phyloP scores from a whole-genome alignment of 2,329 filamentous ascomycete species.

The Davidsoniella australis region DNA sequence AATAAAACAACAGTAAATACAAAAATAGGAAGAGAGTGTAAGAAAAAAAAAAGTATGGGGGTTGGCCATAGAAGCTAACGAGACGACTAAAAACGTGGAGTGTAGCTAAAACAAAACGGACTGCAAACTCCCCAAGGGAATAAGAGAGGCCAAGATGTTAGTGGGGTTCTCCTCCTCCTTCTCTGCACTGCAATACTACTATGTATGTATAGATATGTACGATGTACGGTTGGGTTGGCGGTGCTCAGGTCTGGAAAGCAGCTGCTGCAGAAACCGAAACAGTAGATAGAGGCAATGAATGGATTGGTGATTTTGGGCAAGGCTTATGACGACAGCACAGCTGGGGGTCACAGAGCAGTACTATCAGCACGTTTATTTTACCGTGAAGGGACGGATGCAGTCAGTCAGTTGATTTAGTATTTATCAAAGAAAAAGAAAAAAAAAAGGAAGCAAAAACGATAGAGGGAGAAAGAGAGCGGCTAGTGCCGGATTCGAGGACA shows the following conservation, averaged over 20 bases:
- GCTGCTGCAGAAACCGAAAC: neutral
- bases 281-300: neutral
- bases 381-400: neutral
- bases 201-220: neutral
- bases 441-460: too few species aligned
- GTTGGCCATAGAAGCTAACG: neutral
- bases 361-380: neutral
- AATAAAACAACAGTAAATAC: neutral
- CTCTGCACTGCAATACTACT: too few species aligned
- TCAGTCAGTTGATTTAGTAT: too few species aligned
- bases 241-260: neutral
- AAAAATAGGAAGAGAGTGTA: neutral
- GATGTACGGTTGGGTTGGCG: neutral
- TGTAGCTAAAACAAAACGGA: too few species aligned
- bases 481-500: too few species aligned
- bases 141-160: too few species aligned
- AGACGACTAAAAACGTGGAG: neutral
- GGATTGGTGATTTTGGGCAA: too few species aligned
- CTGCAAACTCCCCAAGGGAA: too few species aligned
- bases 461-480: too few species aligned
- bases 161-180: too few species aligned
- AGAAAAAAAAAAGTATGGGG: neutral
- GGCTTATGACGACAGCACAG: slow-evolving; percentile 2
- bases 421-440: too few species aligned
- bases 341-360: neutral